Conservation (phyloP, 306 rosid species). For the Trifolium fragiferum region DNA sequence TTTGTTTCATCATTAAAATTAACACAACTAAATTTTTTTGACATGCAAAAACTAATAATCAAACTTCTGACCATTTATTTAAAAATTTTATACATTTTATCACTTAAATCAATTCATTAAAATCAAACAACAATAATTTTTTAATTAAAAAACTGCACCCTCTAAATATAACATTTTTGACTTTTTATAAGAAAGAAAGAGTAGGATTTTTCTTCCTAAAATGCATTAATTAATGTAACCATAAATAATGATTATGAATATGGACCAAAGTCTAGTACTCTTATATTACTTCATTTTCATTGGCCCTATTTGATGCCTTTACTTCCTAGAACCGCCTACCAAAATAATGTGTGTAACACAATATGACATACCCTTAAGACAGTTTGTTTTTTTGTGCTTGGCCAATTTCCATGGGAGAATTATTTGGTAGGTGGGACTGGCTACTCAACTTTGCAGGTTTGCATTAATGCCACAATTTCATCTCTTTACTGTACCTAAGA, state of each 20-base stretch:
- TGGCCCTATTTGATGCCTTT: slow-evolving; percentile 17
- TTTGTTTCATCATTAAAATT: no score
- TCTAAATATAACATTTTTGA: no score
- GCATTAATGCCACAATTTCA: slow-evolving; percentile 35
- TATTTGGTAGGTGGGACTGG: slow-evolving; percentile 34
- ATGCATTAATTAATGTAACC: background rate
- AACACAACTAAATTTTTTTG: no score
- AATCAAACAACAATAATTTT: no score
- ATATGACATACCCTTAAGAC: background rate
- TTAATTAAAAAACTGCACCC: no score
- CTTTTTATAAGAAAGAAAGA: no score
- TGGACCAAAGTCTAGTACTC: background rate
- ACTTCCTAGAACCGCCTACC: slow-evolving; percentile 8
- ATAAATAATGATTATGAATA: slow-evolving; percentile 24
- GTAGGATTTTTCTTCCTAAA: background rate
- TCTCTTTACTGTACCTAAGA: background rate
- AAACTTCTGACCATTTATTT: no score
- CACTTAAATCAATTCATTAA: no score
- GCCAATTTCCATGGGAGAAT: slow-evolving; percentile 27
- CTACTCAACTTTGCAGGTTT: slow-evolving; percentile 17
- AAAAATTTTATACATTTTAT: no score
- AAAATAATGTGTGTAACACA: slow-evolving; percentile 10
- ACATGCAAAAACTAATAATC: no score
- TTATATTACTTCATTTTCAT: slow-evolving; percentile 16
- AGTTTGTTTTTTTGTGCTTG: slow-evolving; percentile 27